A percentile compares a stretch with the other conserved stretches of the same genome.
These are phyloP conservation scores for Geotrichum histeridarum DNA, from an alignment of 1,139 yeast genomes.

Conservation along the genomic window DNA sequence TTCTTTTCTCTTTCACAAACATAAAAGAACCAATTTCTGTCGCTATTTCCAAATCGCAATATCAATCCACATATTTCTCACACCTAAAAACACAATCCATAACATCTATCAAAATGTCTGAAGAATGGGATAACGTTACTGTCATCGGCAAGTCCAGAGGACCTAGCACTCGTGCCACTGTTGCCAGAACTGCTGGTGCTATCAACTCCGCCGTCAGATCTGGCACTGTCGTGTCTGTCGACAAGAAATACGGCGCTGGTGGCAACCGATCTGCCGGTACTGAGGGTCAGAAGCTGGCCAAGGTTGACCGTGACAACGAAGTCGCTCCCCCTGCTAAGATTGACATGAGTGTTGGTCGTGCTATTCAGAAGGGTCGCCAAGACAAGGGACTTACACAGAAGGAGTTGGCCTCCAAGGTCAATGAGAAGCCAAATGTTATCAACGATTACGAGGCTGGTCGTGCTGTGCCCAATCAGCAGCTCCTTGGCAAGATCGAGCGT, in stretches of 20 bases:
- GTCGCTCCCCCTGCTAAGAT: conserved; percentile 90
- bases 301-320: conserved; percentile 88
- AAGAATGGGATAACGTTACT: conserved; percentile 83
- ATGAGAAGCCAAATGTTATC: conserved; percentile 91
- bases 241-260: conserved; percentile 81
- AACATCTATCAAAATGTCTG: conserved; percentile 20
- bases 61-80: neutral
- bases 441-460: conserved; percentile 97
- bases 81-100: neutral
- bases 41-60: neutral
- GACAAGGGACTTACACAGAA: conserved; percentile 89
- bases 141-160: conserved; percentile 84
- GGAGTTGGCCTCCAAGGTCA: conserved; percentile 90
- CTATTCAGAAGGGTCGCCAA: conserved; percentile 79
- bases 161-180: conserved; percentile 79
- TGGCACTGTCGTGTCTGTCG: conserved; percentile 84
- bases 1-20: neutral
- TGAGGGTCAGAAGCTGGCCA: conserved; percentile 93
- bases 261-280: conserved; percentile 60
- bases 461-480: conserved; percentile 94
- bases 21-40: neutral
- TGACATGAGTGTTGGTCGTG: conserved; percentile 78
- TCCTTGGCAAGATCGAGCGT: conserved; percentile 87
- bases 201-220: conserved; percentile 90
- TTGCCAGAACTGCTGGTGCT: conserved; percentile 71